Evolutionary conservation across 768 basidiomycete species (phyloP).

Genomic region (Galerina marginata): DNA sequence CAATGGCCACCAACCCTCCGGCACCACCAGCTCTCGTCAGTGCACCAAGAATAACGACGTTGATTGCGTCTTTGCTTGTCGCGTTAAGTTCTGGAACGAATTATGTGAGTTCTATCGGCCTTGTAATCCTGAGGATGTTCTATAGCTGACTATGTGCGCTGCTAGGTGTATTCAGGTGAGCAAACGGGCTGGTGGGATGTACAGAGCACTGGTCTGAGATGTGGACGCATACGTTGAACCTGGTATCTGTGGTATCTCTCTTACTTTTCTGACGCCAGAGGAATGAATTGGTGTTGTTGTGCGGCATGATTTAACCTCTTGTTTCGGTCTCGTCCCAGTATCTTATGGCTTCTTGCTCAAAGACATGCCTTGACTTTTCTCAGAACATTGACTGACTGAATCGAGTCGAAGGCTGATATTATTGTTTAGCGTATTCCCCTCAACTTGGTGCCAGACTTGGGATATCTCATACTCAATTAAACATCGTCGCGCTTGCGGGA

Average conservation of each 20-base stretch:
- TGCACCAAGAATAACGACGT: slow-evolving; percentile 47
- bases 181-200: background rate
- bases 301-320: too few species aligned
- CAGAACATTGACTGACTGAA: background rate
- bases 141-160: slow-evolving; percentile 10
- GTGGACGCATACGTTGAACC: background rate
- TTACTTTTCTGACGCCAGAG: too few species aligned
- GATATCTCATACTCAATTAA: slow-evolving; percentile 81
- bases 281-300: too few species aligned
- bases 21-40: slow-evolving; percentile 39
- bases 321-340: too few species aligned
- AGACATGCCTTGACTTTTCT: background rate
- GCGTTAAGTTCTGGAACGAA: slow-evolving; percentile 73
- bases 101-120: slow-evolving; percentile 57
- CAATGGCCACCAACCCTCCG: slow-evolving; percentile 25
- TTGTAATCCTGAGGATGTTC: background rate
- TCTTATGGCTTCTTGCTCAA: too few species aligned
- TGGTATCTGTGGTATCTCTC: background rate
- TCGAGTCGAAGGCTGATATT: background rate
- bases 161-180: slow-evolving; percentile 51
- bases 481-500: slow-evolving; percentile 81
- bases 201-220: too few species aligned
- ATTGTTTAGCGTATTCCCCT: slow-evolving; percentile 74
- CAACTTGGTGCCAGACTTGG: slow-evolving; percentile 80
- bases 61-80: slow-evolving; percentile 63